phyloP scores from a whole-genome alignment of 148 eudicot species.

The Arctostaphylos glauca region DNA sequence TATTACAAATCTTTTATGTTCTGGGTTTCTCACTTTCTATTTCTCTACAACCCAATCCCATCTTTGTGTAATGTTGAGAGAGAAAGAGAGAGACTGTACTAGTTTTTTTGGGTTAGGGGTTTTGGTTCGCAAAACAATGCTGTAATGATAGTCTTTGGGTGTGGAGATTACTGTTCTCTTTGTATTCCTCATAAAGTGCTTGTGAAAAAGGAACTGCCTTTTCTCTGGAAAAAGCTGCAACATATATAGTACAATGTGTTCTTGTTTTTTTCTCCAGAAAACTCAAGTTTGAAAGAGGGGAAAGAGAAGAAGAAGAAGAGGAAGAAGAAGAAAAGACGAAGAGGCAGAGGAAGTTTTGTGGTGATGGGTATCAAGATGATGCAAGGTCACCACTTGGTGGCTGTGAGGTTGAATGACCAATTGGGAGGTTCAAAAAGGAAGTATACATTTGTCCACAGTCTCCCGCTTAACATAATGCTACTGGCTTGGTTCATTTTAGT shows the following conservation, averaged over 20 bases:
- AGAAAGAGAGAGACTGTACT: background rate
- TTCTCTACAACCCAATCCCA: background rate
- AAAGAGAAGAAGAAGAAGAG: background rate
- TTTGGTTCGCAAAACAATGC: constrained; percentile 30
- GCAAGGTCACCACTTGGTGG: constrained; percentile 45
- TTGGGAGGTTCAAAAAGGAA: constrained; percentile 40
- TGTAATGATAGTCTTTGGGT: constrained; percentile 29
- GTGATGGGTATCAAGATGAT: constrained; percentile 36
- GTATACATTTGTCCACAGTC: constrained; percentile 24
- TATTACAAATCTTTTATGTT: background rate
- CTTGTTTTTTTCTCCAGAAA: constrained; percentile 19
- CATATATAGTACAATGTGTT: background rate
- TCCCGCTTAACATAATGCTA: constrained; percentile 24
- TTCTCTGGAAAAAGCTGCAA: constrained; percentile 15
- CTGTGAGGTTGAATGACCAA: constrained; percentile 40
- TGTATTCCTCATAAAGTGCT: constrained; percentile 22
- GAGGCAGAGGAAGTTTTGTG: constrained; percentile 5
- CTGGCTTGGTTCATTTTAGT: constrained; percentile 27
- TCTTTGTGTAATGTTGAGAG: background rate
- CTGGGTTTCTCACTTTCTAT: constrained; percentile 12
- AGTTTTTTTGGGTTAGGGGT: constrained; percentile 5
- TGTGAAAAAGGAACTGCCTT: constrained; percentile 14
- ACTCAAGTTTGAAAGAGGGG: constrained; percentile 19
- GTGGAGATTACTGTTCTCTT: constrained; percentile 16
- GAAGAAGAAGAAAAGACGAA: background rate